Evolutionary conservation across 2,329 filamentous ascomycete genomes (phyloP).

Genomic region (Sphaerulina vaccinii): DNA sequence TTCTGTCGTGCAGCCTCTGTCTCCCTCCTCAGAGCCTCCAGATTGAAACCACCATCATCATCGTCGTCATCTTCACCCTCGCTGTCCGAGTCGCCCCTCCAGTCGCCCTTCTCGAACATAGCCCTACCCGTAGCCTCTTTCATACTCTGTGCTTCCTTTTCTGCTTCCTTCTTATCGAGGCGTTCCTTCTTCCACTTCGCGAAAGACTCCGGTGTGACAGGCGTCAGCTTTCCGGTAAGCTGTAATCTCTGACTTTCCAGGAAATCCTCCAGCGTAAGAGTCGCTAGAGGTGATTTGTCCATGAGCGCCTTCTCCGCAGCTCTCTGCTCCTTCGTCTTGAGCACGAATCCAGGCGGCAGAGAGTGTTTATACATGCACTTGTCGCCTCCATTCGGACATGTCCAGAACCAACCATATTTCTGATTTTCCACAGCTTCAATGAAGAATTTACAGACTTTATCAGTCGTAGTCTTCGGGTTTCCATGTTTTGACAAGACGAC

Average conservation of each 20-base stretch:
- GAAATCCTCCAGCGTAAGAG: conserved; percentile 95
- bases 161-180: conserved; percentile 90
- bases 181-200: conserved; percentile 97
- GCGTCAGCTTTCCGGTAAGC: conserved; percentile 84
- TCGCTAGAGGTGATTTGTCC: conserved; percentile 93
- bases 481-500: conserved; percentile 96
- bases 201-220: conserved; percentile 88
- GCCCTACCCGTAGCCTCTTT: conserved; percentile 95
- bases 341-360: conserved; percentile 87
- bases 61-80: conserved; percentile 63
- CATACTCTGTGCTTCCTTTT: conserved; percentile 82
- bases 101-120: conserved; percentile 95
- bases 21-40: conserved; percentile 78
- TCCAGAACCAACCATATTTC: conserved; percentile 99
- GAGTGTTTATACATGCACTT: conserved; percentile 99
- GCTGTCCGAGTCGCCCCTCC: conserved; percentile 50
- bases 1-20: conserved; percentile 72
- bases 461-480: conserved; percentile 90
- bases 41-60: conserved; percentile 67
- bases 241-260: conserved; percentile 95
- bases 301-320: conserved; percentile 92
- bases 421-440: conserved; percentile 96
- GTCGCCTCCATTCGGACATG: conserved; percentile 92
- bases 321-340: conserved; percentile 97
- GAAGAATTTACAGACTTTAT: conserved; percentile 99